These are phyloP conservation scores for Phytophthora foliorum DNA, from an alignment of 352 stramenopile genomes.

Conservation along the genomic window DNA sequence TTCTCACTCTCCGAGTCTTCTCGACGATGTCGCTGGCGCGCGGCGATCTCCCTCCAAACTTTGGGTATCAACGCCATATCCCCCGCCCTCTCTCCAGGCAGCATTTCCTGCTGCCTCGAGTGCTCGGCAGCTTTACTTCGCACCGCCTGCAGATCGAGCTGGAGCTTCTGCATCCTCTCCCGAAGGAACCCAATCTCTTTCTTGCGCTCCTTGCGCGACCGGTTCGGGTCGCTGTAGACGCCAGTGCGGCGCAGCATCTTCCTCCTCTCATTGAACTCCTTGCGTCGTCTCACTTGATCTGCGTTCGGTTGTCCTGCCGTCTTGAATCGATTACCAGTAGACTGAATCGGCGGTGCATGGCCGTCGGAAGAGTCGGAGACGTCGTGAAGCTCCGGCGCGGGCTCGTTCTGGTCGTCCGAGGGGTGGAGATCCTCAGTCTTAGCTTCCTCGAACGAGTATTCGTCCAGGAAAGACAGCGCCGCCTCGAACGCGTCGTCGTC, in stretches of 20 bases:
- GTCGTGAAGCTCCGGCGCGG: background rate
- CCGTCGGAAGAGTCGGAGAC: background rate
- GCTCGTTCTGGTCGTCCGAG: background rate
- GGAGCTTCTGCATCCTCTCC: constrained; percentile 44
- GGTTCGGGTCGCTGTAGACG: constrained; percentile 37
- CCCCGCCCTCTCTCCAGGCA: constrained; percentile 35
- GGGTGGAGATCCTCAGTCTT: background rate
- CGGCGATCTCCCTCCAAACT: constrained; percentile 3
- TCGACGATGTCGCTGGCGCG: constrained; percentile 22
- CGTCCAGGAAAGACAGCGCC: constrained; percentile 36
- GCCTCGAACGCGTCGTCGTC: constrained; percentile 21
- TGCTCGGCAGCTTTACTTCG: too few relatives aligned
- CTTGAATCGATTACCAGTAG: background rate
- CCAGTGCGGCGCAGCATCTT: constrained; percentile 12
- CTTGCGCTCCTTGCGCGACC: constrained; percentile 35
- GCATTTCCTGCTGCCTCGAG: too few relatives aligned
- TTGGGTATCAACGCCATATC: background rate
- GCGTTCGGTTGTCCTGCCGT: background rate
- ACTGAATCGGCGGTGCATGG: background rate
- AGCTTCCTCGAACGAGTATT: constrained; percentile 20
- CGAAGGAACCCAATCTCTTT: constrained; percentile 52
- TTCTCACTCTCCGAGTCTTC: constrained; percentile 41
- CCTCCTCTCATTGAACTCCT: constrained; percentile 1
- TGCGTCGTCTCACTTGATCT: background rate
- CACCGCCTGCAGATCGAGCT: constrained; percentile 43